Base-by-base conservation (phyloP, 441 rosid genomes). In the Melastoma candidum region DNA sequence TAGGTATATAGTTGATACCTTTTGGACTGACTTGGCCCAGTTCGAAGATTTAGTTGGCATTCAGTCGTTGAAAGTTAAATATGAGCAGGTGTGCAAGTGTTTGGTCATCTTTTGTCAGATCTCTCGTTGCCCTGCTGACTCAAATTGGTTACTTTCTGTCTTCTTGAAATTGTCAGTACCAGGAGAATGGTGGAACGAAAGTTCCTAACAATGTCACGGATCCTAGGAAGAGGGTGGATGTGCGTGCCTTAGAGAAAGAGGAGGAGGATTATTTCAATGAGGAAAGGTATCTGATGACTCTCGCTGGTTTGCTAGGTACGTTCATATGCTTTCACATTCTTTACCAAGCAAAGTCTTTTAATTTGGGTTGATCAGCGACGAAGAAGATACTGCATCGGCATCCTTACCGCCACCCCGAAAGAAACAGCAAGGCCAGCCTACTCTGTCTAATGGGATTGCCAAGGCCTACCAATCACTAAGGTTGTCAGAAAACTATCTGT, bases 191-290 rank as follows among this genome's bases (percentile, higher is more conserved):
- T 60, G 94, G 71, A 70, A 63, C 83, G 0, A 81, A 77, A 72
- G 74, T 58, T 62, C 66, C 76, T 58, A 78, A 74, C 65, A 74
- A 67, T 60, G 72, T 77, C 14, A 58, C 75, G 12, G 96, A 82
- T 51, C 73, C 82, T 3, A 78, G 96, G 58, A 87, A 74, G 70
- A 70, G 90, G 57, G 64, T 69, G 13, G 99, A 94, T 63, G 97
- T 83, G 67, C 95, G 97, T 26, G 97, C 95, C 24, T 61, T 78
- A 54, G 97, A 87, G 66, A 94, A 94, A 76, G 99, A 94, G 67
- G 99, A 90, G 76, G 92, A 90, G 70, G 97, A 94, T 66, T 94
- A 94, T 75, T 94, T 94, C 70, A 90, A 90, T 13, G 95, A 77
- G 71, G 93, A 90, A 73, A 94, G 96, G 97, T 90, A 56, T 45